Conservation (phyloP, 208 protist species). For the Leishmania tarentolae region DNA sequence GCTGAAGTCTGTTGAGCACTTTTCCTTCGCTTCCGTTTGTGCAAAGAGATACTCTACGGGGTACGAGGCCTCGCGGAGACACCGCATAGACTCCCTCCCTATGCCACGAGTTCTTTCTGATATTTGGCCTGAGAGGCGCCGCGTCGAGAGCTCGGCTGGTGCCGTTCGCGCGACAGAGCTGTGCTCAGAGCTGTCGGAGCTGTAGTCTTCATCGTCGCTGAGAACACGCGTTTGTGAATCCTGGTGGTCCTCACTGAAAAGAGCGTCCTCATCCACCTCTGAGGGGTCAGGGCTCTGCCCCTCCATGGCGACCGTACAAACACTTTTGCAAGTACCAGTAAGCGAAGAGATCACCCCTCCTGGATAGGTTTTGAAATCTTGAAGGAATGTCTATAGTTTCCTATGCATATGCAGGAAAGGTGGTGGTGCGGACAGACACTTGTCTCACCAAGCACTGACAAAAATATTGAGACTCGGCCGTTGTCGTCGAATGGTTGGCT, state of each 20-base stretch:
- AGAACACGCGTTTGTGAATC: constrained; percentile 13
- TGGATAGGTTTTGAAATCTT: neutral
- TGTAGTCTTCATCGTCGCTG: constrained; percentile 37
- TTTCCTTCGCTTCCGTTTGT: constrained; percentile 9
- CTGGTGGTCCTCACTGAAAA: neutral
- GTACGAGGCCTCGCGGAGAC: constrained; percentile 25
- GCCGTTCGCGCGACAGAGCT: neutral
- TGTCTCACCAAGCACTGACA: neutral
- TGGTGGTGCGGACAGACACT: neutral
- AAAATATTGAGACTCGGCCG: neutral
- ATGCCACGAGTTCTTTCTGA: constrained; percentile 2
- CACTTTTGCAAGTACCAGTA: neutral
- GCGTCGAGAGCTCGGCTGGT: constrained; percentile 6
- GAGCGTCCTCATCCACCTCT: constrained; percentile 15
- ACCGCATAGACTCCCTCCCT: constrained; percentile 17
- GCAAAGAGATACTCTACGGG: constrained; percentile 37
- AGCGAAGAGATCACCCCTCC: neutral
- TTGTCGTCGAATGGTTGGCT: neutral
- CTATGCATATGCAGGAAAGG: neutral
- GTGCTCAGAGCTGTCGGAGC: constrained; percentile 35
- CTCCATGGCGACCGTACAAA: neutral
- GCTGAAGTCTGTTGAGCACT: constrained; percentile 11
- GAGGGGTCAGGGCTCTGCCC: constrained; percentile 1
- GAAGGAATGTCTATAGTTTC: neutral
- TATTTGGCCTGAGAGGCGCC: constrained; percentile 14